Base-by-base conservation (phyloP, 495 filamentous ascomycete species). In the Trichoderma parareesei region DNA sequence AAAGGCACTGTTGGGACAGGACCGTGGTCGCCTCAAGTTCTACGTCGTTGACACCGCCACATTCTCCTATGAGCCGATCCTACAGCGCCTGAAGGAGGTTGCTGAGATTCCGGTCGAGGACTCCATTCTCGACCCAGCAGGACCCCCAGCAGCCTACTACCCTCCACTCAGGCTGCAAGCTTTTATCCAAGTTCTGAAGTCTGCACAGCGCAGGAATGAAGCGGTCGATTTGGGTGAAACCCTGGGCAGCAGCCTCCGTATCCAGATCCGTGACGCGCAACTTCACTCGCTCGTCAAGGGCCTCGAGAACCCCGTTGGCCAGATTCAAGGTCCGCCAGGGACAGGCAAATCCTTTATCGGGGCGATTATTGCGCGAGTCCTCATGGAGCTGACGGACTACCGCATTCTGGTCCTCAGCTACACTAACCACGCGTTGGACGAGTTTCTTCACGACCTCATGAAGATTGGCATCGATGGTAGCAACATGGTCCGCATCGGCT, bases 281-380 rank as follows among this genome's bases (percentile, higher is more conserved):
- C 70, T 79, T 5, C 65, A 75, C 1, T 87, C 87, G 18, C 67
- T 93, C 0, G 37, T 85, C 11, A 70, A 77, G 4, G 84, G 84
- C 0, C 68, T 93, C 43, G 75, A 65, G 0, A 82, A 81, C 27
- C 72, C 71, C 13, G 76, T 92, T 4, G 86, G 85, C 68, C 69
- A 88, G 2, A 87, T 92, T 14, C 89, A 93, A 73, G 90, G 90
- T 0, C 90, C 90, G 0, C 90, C 90, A 73, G 89, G 89, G 4
- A 93, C 90, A 4, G 90, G 91, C 5, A 93, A 93, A 64, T 90
- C 88, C 0, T 90, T 92, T 65, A 84, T 91, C 41, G 90, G 91
- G 0, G 86, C 88, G 0, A 73, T 89, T 4, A 68, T 90, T 16
- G 83, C 85, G 0, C 89, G 89, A 64, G 71, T 75, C 0, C 62